Percentiles rank a stretch among this genome's conserved stretches.
These are phyloP conservation scores for Tolypocladium nubicola DNA, from an alignment of 2,329 filamentous ascomycete genomes.

Conservation along the genomic window DNA sequence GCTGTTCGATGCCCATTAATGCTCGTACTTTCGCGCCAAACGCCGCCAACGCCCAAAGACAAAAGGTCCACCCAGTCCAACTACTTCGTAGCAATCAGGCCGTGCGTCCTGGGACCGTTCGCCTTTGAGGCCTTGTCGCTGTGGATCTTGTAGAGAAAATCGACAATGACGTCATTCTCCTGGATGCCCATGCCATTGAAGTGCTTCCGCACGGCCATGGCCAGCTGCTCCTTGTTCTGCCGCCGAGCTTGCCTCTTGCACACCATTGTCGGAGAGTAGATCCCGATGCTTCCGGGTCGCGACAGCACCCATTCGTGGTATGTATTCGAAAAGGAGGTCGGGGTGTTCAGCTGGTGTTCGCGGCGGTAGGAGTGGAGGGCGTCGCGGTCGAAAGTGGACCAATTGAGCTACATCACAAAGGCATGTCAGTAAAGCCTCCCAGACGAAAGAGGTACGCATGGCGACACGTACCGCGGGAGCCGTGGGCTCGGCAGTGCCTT, in stretches of 20 bases:
- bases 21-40: background rate
- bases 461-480: conserved; percentile 21
- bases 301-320: conserved; percentile 53
- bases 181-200: conserved; percentile 72
- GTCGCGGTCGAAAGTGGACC: conserved; percentile 56
- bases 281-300: conserved; percentile 53
- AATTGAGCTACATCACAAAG: conserved; percentile 39
- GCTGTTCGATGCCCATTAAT: background rate
- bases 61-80: background rate
- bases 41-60: background rate
- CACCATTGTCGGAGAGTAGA: conserved; percentile 67
- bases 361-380: conserved; percentile 67
- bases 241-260: conserved; percentile 51
- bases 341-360: conserved; percentile 59
- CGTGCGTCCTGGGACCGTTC: conserved; percentile 13
- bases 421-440: background rate
- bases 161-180: conserved; percentile 75
- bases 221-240: conserved; percentile 63
- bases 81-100: conserved; percentile 4
- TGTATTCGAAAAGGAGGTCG: conserved; percentile 56
- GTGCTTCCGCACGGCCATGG: conserved; percentile 64
- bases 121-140: conserved; percentile 18
- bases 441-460: background rate
- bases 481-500: conserved; percentile 16
- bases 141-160: conserved; percentile 60